Base-by-base conservation (phyloP, 768 basidiomycete species). In the Phaeolepiota aurea region DNA sequence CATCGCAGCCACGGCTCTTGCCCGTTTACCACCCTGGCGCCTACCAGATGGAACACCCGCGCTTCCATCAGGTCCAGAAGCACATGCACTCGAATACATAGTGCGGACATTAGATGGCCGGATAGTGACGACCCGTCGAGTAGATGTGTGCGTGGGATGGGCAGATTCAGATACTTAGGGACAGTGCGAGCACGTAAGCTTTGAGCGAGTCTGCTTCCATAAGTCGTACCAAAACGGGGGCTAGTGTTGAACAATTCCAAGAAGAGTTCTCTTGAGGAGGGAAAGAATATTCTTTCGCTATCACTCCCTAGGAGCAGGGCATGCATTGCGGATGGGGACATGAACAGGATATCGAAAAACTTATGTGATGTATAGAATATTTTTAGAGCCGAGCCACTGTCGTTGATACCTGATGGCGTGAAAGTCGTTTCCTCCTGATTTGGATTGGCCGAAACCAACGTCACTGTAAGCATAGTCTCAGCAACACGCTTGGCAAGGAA, bases 1-100 rank as follows among this genome's bases (percentile, higher is more conserved):
- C 77, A 73, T 33, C 58, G 52, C 20, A 48, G 52, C 78, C 78
- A 80, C 4, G 78, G 76, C 50, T 80, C 79, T 18, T 64, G 52
- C 1, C 76, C 76, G 10, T 45, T 47, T 0, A 80, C 72, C 31
- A 75, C 65, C 35, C 74, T 57, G 13, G 75, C 80, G 0, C 60
- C 48, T 4, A 55, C 45, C 2, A 55, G 16, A 0, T 43, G 33
- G 46, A 74, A 79, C 1, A 71, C 40, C 43, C 35, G 45, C 7
- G 25, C 41, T 54, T 51, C 25, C 7, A 28, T 7, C n/a, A 28
- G 7, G n/a, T 28, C 25, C n/a, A 28, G n/a, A 28, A 28, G n/a
- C n/a, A 28, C n/a, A 7, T 28, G 25, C 25, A 28, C n/a, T n/a
- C 25, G n/a, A 7, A 28, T 7, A 28, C 7, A 7, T 28, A 28